These are phyloP conservation scores for Opeltia flavorubescens DNA, from an alignment of 495 filamentous ascomycete species.

Conservation along the genomic window DNA sequence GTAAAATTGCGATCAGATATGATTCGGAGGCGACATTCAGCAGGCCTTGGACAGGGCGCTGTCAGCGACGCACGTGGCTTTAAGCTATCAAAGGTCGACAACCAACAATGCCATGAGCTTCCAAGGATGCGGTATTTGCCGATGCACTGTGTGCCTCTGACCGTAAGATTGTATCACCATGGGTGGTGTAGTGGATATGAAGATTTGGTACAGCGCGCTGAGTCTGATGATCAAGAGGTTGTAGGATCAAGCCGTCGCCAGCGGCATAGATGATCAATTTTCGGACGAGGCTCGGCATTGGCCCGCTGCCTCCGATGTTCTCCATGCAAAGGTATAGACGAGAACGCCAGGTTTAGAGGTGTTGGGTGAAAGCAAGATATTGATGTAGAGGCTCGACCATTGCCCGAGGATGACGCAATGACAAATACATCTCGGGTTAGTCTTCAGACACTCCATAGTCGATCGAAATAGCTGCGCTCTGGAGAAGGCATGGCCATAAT, in stretches of 20 bases:
- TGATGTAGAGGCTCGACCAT: no score
- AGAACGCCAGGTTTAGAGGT: no score
- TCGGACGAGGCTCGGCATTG: conserved; percentile 61
- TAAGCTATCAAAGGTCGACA: conserved; percentile 14
- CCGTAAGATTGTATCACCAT: conserved; percentile 33
- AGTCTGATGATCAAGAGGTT: conserved; percentile 44
- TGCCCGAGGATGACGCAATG: no score
- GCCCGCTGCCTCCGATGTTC: not conserved
- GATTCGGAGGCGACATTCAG: conserved; percentile 57
- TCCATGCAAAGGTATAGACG: not conserved
- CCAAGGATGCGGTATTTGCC: conserved; percentile 29
- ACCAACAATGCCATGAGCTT: conserved; percentile 82
- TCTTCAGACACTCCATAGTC: no score
- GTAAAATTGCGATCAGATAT: conserved; percentile 72
- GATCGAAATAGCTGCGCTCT: no score
- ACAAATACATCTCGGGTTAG: no score
- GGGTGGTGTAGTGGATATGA: conserved; percentile 63
- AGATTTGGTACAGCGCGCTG: conserved; percentile 30
- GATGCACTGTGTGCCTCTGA: not conserved
- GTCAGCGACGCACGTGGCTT: conserved; percentile 5
- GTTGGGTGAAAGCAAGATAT: no score
- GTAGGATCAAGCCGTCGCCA: conserved; percentile 73
- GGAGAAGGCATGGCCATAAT: no score
- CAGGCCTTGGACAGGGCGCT: conserved; percentile 36
- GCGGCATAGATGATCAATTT: conserved; percentile 73